Evolutionary conservation across 345 rosid species (phyloP).

Genomic region (Zanthoxylum bungeanum): DNA sequence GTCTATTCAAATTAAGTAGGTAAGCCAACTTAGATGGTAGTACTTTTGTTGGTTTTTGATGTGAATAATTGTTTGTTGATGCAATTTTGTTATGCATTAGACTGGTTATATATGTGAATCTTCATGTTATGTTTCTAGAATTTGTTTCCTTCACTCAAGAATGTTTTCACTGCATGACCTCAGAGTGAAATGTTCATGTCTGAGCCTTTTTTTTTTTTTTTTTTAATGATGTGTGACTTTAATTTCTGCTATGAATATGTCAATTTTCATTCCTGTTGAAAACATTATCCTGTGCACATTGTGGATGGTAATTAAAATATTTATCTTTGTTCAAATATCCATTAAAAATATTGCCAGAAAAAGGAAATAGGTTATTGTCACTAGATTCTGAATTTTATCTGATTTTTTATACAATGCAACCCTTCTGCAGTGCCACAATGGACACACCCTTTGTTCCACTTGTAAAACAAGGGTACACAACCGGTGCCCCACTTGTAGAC

Average conservation of each 20-base stretch:
- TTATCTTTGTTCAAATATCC: neutral
- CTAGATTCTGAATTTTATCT: neutral
- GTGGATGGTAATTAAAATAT: neutral
- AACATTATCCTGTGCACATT: neutral
- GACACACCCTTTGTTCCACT: constrained; percentile 78
- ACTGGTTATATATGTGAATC: neutral
- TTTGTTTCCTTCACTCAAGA: neutral
- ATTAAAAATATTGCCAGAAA: neutral
- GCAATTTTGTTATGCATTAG: neutral
- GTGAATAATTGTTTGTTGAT: neutral
- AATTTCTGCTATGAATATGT: neutral
- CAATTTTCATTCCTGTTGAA: neutral
- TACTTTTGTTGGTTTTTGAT: neutral
- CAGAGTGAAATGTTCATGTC: neutral
- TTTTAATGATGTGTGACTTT: neutral
- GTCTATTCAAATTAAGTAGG: no score
- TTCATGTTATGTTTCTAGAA: neutral
- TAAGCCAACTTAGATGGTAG: neutral
- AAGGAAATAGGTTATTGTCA: neutral
- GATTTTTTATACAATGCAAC: constrained; percentile 1
- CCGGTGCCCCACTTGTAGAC: constrained; percentile 73
- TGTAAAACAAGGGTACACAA: constrained; percentile 80
- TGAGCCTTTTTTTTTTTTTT: neutral
- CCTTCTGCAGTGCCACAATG: constrained; percentile 67
- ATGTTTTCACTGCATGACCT: neutral